These are phyloP conservation scores for Ophiostoma pallidulum DNA, from an alignment of 2,329 filamentous ascomycete species.

Conservation along the genomic window DNA sequence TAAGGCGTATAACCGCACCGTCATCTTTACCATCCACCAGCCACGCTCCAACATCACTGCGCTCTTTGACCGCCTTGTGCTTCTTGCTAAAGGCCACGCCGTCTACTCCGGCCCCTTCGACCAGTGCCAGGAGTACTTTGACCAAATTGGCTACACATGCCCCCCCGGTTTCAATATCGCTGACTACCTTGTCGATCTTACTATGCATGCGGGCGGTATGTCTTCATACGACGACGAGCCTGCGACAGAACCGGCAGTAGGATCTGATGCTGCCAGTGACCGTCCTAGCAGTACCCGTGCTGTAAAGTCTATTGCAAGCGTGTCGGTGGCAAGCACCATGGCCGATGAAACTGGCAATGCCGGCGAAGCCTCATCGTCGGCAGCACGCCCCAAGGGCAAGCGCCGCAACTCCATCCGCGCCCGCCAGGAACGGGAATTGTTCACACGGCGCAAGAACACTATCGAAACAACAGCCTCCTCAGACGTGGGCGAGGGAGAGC, in stretches of 20 bases:
- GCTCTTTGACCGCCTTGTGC: conserved; percentile 85
- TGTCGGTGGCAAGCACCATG: conserved; percentile 59
- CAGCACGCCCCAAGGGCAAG: conserved; percentile 51
- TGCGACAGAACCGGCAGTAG: conserved; percentile 25
- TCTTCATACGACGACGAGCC: conserved; percentile 45
- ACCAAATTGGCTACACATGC: conserved; percentile 82
- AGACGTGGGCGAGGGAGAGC: conserved; percentile 44
- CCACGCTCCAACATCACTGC: conserved; percentile 97
- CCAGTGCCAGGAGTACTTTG: conserved; percentile 86
- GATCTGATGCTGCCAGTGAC: conserved; percentile 53
- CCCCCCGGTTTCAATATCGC: conserved; percentile 98
- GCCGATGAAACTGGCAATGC: conserved; percentile 52
- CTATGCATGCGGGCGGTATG: conserved; percentile 78
- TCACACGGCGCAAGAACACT: conserved; percentile 65
- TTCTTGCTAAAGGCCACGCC: conserved; percentile 78
- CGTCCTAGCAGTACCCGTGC: conserved; percentile 80
- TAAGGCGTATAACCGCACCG: conserved; percentile 92
- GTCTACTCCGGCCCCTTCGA: conserved; percentile 91
- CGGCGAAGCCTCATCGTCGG: conserved; percentile 47
- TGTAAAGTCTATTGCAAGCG: conserved; percentile 82
- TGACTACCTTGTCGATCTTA: conserved; percentile 93
- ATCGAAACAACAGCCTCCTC: conserved; percentile 55
- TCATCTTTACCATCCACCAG: conserved; percentile 97
- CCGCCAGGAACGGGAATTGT: conserved; percentile 84
- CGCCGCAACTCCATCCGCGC: conserved; percentile 73